These are phyloP conservation scores for Lindgomyces ingoldianus DNA, from an alignment of 495 filamentous ascomycete genomes.

Conservation along the genomic window DNA sequence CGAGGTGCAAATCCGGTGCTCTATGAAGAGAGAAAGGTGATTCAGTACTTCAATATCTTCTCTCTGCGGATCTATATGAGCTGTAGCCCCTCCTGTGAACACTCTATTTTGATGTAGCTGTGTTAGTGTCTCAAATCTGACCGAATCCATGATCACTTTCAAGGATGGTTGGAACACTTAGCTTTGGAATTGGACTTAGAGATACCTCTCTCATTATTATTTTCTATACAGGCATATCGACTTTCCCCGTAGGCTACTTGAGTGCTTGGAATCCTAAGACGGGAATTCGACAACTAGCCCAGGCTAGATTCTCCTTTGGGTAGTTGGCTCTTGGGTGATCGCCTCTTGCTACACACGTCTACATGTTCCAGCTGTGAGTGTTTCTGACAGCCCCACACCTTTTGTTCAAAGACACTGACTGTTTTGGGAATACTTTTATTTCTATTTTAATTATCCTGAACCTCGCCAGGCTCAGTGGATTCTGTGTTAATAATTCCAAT, in stretches of 20 bases:
- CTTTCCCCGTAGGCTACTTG: slow-evolving; percentile 54
- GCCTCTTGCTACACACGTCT: background rate
- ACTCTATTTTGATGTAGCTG: background rate
- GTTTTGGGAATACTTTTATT: slow-evolving; percentile 38
- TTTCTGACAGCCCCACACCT: too few species aligned
- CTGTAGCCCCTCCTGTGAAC: slow-evolving; percentile 18
- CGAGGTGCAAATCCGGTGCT: slow-evolving; percentile 14
- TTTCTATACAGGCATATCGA: slow-evolving; percentile 57
- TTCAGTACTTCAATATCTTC: slow-evolving; percentile 22
- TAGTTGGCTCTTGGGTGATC: slow-evolving; percentile 31
- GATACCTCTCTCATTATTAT: slow-evolving; percentile 55
- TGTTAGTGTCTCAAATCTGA: background rate
- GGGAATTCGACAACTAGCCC: slow-evolving; percentile 59
- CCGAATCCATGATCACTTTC: slow-evolving; percentile 52
- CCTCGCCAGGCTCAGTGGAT: slow-evolving; percentile 40
- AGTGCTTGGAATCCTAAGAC: slow-evolving; percentile 54
- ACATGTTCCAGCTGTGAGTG: too few species aligned
- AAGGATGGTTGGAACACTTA: slow-evolving; percentile 56
- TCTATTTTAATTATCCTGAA: slow-evolving; percentile 47
- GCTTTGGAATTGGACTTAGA: slow-evolving; percentile 52
- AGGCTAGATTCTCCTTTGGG: slow-evolving; percentile 58
- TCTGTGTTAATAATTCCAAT: slow-evolving; percentile 47
- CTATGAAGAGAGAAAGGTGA: slow-evolving; percentile 22
- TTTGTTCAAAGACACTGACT: too few species aligned
- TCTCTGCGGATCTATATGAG: slow-evolving; percentile 21